Conservation (phyloP, 805 yeast genomes). For the Metschnikowia matae region DNA sequence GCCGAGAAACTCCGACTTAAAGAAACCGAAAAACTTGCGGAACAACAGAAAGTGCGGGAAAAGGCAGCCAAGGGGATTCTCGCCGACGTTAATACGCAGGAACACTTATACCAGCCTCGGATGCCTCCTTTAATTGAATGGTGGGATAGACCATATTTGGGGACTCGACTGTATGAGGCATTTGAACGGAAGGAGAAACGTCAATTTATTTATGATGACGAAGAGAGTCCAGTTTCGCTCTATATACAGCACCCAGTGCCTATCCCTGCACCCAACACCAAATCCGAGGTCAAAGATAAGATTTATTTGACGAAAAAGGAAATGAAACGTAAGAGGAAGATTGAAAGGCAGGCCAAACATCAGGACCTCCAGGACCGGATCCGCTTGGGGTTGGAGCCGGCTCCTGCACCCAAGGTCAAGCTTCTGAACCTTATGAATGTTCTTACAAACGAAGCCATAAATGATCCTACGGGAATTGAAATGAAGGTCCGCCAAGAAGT, state of each 20-base stretch:
- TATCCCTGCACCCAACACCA: slow-evolving; percentile 45
- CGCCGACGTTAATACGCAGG: slow-evolving; percentile 54
- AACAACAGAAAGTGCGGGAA: slow-evolving; percentile 30
- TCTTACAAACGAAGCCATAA: slow-evolving; percentile 75
- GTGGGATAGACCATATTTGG: slow-evolving; percentile 76
- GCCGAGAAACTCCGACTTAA: slow-evolving; percentile 51
- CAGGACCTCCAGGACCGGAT: slow-evolving; percentile 76
- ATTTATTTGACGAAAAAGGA: slow-evolving; percentile 74
- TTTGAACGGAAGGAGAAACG: slow-evolving; percentile 21
- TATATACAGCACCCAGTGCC: slow-evolving; percentile 83
- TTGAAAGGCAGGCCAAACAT: slow-evolving; percentile 57
- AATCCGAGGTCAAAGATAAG: slow-evolving; percentile 25
- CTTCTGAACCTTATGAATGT: slow-evolving; percentile 83
- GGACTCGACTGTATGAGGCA: slow-evolving; percentile 33
- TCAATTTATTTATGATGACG: slow-evolving; percentile 32
- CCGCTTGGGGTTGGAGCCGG: slow-evolving; percentile 74
- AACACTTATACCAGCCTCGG: slow-evolving; percentile 45
- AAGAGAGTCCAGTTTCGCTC: slow-evolving; percentile 51
- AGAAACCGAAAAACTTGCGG: slow-evolving; percentile 7
- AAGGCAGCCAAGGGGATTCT: slow-evolving; percentile 38
- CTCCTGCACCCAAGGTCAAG: slow-evolving; percentile 87
- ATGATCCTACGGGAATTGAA: slow-evolving; percentile 88
- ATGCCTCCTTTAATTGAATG: slow-evolving; percentile 72
- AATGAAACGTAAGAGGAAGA: slow-evolving; percentile 64
- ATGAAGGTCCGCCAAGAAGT: slow-evolving; percentile 65